A percentile compares a stretch with the other conserved stretches of the same genome.
Conservation (phyloP, 75 land plant genomes). For the Cunninghamia lanceolata region DNA sequence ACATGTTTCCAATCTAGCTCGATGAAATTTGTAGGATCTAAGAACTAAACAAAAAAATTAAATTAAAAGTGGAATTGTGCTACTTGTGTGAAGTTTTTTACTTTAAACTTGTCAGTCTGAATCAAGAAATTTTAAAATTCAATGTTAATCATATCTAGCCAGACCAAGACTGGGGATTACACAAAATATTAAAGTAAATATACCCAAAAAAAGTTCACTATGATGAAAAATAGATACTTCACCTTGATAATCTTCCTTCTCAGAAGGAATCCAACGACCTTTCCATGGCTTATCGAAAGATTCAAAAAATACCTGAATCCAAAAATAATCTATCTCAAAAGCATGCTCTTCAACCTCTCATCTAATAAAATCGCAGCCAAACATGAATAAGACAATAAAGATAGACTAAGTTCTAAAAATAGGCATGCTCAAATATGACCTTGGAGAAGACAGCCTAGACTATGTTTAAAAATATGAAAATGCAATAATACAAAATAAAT, state of each 20-base stretch:
- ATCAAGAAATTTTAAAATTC: background rate
- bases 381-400: background rate
- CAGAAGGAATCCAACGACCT: constrained; percentile 12
- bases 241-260: constrained; percentile 9
- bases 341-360: background rate
- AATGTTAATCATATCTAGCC: background rate
- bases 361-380: background rate
- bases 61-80: background rate
- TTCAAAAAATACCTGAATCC: constrained; percentile 12
- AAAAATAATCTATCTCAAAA: background rate
- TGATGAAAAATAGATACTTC: background rate
- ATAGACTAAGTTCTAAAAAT: background rate
- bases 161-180: background rate
- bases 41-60: background rate
- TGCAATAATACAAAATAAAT: too few relatives aligned
- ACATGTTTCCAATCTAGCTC: background rate
- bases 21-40: background rate
- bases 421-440: background rate
- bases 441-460: background rate
- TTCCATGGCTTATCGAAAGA: constrained; percentile 10
- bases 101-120: background rate
- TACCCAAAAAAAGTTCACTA: background rate
- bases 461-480: too few relatives aligned
- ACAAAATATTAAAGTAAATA: background rate
- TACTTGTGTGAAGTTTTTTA: background rate